A percentile compares a stretch with the other conserved stretches of the same genome.
phyloP scores from a whole-genome alignment of 352 stramenopile genomes.

The Phytophthora chlamydospora region DNA sequence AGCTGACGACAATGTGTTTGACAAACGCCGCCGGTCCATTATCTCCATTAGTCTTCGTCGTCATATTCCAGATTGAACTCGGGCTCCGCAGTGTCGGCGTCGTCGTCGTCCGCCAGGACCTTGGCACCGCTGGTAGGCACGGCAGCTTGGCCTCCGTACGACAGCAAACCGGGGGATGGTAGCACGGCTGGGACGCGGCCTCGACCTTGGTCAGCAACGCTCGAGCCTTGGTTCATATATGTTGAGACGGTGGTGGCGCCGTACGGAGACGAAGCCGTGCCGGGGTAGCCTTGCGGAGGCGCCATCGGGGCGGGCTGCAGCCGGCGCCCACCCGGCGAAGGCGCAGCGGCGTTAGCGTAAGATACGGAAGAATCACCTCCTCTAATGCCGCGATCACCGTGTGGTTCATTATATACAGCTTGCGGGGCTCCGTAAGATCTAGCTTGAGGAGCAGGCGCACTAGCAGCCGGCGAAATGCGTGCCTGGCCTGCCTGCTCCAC shows the following conservation, averaged over 20 bases:
- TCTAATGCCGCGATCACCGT: constrained; percentile 53
- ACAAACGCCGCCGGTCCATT: constrained; percentile 31
- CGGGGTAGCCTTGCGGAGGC: constrained; percentile 24
- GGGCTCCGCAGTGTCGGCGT: constrained; percentile 53
- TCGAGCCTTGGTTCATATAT: constrained; percentile 29
- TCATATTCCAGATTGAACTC: constrained; percentile 85
- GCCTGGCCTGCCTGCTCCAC: constrained; percentile 22
- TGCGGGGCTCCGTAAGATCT: constrained; percentile 62
- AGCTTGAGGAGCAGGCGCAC: constrained; percentile 49
- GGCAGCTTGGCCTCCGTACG: constrained; percentile 13
- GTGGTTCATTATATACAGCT: constrained; percentile 70
- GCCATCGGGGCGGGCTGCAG: constrained; percentile 8
- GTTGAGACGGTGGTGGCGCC: constrained; percentile 16
- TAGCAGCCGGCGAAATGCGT: constrained; percentile 28
- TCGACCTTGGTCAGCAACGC: constrained; percentile 25
- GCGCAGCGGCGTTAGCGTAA: constrained; percentile 47
- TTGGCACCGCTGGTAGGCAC: constrained; percentile 14
- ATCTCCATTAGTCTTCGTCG: constrained; percentile 66
- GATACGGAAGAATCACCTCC: constrained; percentile 53
- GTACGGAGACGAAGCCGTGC: constrained; percentile 29
- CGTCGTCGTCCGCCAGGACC: constrained; percentile 62
- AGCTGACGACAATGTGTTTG: constrained; percentile 21
- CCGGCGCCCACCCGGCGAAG: constrained; percentile 27
- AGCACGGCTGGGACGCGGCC: constrained; percentile 32
- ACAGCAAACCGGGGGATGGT: constrained; percentile 29